Percentiles rank a stretch among this genome's conserved stretches.
phyloP scores from a whole-genome alignment of 192 early-diverging fungal species.

The Backusella westeae region DNA sequence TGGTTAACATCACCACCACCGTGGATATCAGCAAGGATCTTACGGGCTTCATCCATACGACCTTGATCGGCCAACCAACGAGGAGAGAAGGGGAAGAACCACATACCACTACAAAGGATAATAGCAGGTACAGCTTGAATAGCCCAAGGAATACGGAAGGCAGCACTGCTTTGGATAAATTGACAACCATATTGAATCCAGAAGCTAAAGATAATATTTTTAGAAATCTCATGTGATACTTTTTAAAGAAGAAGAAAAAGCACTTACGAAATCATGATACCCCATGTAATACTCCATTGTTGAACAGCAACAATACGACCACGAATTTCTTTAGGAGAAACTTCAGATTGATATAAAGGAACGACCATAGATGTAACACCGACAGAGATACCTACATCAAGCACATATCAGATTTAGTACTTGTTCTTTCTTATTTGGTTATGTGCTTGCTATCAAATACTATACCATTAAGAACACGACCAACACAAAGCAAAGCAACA shows the following conservation, averaged over 20 bases:
- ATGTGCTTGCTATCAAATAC: background rate
- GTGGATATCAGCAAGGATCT: constrained; percentile 68
- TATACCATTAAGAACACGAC: constrained; percentile 76
- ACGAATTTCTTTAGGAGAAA: constrained; percentile 79
- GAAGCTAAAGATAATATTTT: constrained; percentile 36
- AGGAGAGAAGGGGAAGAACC: constrained; percentile 82
- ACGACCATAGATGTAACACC: constrained; percentile 76
- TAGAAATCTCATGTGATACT: constrained; percentile 11
- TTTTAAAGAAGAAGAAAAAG: constrained; percentile 26
- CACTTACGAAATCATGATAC: constrained; percentile 54
- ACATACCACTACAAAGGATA: constrained; percentile 63
- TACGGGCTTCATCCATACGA: constrained; percentile 64
- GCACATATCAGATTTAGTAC: background rate
- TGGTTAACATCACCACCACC: constrained; percentile 55
- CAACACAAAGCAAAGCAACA: constrained; percentile 65
- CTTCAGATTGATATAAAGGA: constrained; percentile 75
- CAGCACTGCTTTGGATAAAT: constrained; percentile 37
- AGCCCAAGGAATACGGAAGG: constrained; percentile 83
- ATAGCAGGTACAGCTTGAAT: constrained; percentile 80
- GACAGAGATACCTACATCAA: constrained; percentile 53
- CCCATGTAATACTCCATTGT: constrained; percentile 95
- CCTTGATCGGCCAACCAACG: constrained; percentile 79
- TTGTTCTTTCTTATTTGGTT: background rate
- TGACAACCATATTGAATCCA: constrained; percentile 59
- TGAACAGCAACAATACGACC: constrained; percentile 84